Conservation (phyloP, 2,329 filamentous ascomycete genomes). For the Escovopsis sp. region DNA sequence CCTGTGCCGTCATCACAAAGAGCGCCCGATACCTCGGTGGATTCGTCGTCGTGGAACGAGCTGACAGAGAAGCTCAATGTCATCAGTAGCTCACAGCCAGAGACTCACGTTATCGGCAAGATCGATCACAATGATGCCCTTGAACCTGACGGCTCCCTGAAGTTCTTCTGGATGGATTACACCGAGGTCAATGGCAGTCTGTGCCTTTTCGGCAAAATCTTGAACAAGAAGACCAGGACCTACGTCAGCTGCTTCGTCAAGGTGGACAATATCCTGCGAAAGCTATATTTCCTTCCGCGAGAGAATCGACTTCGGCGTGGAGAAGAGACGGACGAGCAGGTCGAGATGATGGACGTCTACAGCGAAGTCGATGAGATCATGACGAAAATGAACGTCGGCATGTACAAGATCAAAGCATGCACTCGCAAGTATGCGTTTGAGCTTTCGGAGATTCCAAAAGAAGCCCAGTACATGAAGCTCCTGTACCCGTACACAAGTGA, state of each 20-base stretch:
- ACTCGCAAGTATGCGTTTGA: constrained; percentile 94
- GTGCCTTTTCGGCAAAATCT: constrained; percentile 90
- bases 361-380: constrained; percentile 78
- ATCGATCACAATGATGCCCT: constrained; percentile 70
- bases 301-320: constrained; percentile 42
- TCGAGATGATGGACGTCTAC: constrained; percentile 82
- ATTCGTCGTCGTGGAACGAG: constrained; percentile 77
- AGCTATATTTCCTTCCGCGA: constrained; percentile 84
- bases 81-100: constrained; percentile 54
- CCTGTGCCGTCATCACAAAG: constrained; percentile 62
- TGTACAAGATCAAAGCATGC: constrained; percentile 88
- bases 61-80: constrained; percentile 79
- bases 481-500: constrained; percentile 80
- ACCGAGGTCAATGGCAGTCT: constrained; percentile 82
- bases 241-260: constrained; percentile 93
- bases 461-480: constrained; percentile 87
- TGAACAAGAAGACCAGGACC: constrained; percentile 65
- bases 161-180: constrained; percentile 96
- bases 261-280: constrained; percentile 83
- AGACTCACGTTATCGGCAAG: constrained; percentile 58
- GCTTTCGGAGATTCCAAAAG: constrained; percentile 69
- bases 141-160: constrained; percentile 83
- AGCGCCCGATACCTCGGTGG: constrained; percentile 44
- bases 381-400: constrained; percentile 68
- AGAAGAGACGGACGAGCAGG: constrained; percentile 57